Percentiles rank a stretch among this genome's conserved stretches.
phyloP scores from a whole-genome alignment of 257 asterid species.

The Capsicum rhomboideum region DNA sequence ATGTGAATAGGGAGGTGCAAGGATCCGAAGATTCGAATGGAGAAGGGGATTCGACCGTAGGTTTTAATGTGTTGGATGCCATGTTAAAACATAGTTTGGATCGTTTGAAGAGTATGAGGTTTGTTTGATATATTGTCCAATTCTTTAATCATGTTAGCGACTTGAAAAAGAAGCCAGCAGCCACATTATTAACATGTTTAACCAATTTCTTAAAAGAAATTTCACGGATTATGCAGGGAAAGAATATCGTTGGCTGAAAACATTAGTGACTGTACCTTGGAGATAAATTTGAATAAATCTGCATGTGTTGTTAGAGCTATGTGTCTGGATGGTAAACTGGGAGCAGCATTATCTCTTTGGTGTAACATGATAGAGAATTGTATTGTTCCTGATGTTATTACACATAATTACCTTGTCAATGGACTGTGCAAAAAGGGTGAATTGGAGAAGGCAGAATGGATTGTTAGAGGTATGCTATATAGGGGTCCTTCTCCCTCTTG shows the following conservation, averaged over 20 bases:
- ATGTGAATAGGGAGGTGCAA: constrained; percentile 13
- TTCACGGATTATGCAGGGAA: constrained; percentile 17
- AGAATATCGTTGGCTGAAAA: constrained; percentile 30
- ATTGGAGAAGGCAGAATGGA: constrained; percentile 54
- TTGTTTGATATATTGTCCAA: not conserved
- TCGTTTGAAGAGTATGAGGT: constrained; percentile 75
- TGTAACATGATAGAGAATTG: constrained; percentile 35
- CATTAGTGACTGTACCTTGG: constrained; percentile 13
- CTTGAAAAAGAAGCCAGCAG: not conserved
- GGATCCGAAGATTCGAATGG: constrained; percentile 22
- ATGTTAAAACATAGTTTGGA: constrained; percentile 65
- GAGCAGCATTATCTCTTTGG: constrained; percentile 54
- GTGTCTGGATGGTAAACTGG: constrained; percentile 61
- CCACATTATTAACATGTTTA: not conserved
- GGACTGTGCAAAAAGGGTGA: constrained; percentile 66
- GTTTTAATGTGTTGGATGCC: constrained; percentile 63
- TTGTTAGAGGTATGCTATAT: constrained; percentile 46
- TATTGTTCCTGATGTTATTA: constrained; percentile 45
- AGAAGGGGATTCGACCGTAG: constrained; percentile 38
- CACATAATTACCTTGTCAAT: constrained; percentile 64
- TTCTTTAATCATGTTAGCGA: no score
- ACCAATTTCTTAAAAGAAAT: not conserved
- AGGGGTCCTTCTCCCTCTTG: constrained; percentile 65
- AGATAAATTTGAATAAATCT: constrained; percentile 16
- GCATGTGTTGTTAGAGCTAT: constrained; percentile 38